These are phyloP conservation scores for Cercospora zeae-maydis DNA, from an alignment of 2,329 filamentous ascomycete genomes.

Conservation along the genomic window DNA sequence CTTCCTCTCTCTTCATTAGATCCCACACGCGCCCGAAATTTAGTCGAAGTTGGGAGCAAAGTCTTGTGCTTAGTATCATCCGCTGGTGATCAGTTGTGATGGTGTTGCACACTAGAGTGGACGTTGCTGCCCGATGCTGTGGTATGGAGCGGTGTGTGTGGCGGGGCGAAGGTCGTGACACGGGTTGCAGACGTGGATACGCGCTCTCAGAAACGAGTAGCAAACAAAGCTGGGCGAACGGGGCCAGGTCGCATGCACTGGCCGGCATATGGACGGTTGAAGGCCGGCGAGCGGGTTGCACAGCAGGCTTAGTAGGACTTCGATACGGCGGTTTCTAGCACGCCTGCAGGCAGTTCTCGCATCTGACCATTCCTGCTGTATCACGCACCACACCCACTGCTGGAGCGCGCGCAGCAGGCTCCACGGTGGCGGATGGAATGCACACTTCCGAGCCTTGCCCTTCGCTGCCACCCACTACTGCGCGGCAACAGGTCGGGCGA, in stretches of 20 bases:
- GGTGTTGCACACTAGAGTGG: background rate
- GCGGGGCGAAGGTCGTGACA: background rate
- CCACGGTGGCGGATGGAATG: background rate
- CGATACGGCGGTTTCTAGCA: constrained; percentile 3
- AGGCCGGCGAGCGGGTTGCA: background rate
- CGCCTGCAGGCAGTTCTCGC: background rate
- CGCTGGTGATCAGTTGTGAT: background rate
- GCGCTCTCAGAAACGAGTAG: constrained; percentile 2
- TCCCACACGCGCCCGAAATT: background rate
- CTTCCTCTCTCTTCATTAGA: background rate
- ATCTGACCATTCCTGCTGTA: background rate
- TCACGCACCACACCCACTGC: background rate
- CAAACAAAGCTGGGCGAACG: constrained; percentile 6
- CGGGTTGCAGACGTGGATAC: background rate
- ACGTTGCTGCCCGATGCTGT: background rate
- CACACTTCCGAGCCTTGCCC: background rate
- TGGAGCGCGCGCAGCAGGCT: background rate
- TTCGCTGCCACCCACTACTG: too few species aligned
- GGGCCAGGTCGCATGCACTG: background rate
- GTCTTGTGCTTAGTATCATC: background rate
- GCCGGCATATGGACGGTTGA: constrained; percentile 3
- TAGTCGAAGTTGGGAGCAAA: background rate
- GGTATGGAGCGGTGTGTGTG: constrained; percentile 11
- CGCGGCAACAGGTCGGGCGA: too few species aligned
- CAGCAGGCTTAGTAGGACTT: constrained; percentile 3